Conservation (phyloP, 73 alveolate genomes). For the Paramecium biaurelia region DNA sequence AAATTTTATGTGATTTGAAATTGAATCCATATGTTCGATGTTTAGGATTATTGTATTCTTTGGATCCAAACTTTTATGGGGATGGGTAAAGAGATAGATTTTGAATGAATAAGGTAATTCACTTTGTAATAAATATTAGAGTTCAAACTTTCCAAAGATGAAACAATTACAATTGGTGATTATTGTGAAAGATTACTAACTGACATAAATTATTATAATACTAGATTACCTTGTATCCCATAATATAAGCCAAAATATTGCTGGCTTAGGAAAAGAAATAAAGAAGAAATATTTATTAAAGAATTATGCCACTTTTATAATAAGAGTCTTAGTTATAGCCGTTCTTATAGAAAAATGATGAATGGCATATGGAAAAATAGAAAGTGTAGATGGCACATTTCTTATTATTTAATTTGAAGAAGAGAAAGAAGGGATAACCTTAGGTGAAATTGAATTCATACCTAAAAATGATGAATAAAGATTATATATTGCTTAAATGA, state of each 20-base stretch:
- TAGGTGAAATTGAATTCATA: slow-evolving; percentile 58
- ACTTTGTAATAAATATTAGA: neutral
- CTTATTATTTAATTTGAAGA: slow-evolving; percentile 43
- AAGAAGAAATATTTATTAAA: slow-evolving; percentile 4
- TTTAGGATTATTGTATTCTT: slow-evolving; percentile 77
- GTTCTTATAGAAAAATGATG: slow-evolving; percentile 41
- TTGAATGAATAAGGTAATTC: slow-evolving; percentile 68
- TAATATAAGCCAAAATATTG: slow-evolving; percentile 47
- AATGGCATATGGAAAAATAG: slow-evolving; percentile 61
- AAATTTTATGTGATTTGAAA: slow-evolving; percentile 62
- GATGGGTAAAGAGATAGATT: slow-evolving; percentile 69
- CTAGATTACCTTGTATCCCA: slow-evolving; percentile 86
- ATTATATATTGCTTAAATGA: slow-evolving; percentile 7
- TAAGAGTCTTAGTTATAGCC: slow-evolving; percentile 40
- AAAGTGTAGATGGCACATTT: slow-evolving; percentile 46
- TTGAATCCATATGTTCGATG: slow-evolving; percentile 72
- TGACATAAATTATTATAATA: slow-evolving; percentile 76
- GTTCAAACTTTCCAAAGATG: slow-evolving; percentile 68
- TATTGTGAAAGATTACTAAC: slow-evolving; percentile 76
- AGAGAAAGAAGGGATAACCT: slow-evolving; percentile 15
- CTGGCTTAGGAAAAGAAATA: slow-evolving; percentile 43
- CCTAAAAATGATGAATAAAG: slow-evolving; percentile 19
- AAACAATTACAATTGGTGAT: slow-evolving; percentile 74
- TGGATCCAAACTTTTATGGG: slow-evolving; percentile 80
- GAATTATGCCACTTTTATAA: neutral